phyloP scores from a whole-genome alignment of 1,139 yeast genomes.

The Yarrowia galli region DNA sequence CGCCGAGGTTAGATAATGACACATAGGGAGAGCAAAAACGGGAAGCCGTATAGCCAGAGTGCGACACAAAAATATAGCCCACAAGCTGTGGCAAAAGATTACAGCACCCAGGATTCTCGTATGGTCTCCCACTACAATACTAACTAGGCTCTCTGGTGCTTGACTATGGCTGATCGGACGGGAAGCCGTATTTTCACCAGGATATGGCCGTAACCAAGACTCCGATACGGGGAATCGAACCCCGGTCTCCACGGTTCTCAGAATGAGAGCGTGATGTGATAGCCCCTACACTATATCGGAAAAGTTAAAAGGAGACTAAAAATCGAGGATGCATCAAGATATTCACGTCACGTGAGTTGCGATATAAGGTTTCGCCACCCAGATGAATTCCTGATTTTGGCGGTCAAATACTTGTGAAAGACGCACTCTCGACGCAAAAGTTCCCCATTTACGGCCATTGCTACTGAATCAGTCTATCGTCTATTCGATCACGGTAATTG shows the following conservation, averaged over 20 bases:
- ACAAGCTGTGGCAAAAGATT: neutral
- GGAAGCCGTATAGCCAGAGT: too few relatives aligned
- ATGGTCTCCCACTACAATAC: constrained; percentile 38
- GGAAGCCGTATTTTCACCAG: constrained; percentile 39
- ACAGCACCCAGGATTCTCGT: constrained; percentile 38
- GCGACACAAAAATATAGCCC: neutral
- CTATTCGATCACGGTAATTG: neutral
- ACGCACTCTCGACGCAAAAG: neutral
- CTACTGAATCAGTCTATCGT: too few relatives aligned
- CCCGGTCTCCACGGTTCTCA: constrained; percentile 37
- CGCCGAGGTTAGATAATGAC: neutral
- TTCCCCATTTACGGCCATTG: neutral
- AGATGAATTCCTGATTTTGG: too few relatives aligned
- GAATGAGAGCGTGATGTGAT: constrained; percentile 36
- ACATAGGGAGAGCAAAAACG: too few relatives aligned
- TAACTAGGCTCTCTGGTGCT: constrained; percentile 39
- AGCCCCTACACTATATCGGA: constrained; percentile 38
- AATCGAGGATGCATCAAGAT: neutral
- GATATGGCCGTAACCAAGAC: constrained; percentile 35
- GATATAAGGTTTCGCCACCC: neutral
- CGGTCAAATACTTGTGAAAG: neutral
- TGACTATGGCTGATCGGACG: constrained; percentile 39
- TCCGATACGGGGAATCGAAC: constrained; percentile 37
- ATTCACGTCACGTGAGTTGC: constrained; percentile 4
- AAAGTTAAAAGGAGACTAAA: neutral